Evolutionary conservation across 495 filamentous ascomycete species (phyloP), one percentile per base, ranked within the genome.

Genomic region (Amphirosellinia nigrospora): DNA sequence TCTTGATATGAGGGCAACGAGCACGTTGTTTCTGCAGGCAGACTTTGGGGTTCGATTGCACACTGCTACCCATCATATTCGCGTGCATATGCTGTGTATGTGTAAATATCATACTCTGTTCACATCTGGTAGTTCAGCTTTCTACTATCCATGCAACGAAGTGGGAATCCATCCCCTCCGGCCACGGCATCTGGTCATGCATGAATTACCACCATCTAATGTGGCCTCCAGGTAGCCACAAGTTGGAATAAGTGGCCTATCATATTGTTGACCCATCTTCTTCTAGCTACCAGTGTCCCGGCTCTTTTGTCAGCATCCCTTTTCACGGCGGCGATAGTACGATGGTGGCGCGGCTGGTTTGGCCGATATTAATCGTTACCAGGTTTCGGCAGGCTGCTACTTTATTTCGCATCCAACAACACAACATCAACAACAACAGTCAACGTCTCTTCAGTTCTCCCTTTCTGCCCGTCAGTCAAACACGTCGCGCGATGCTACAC

Each of bases 21-120:
- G 60, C 68, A 70, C 60, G 68, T 64, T 69, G 45, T 69, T 64
- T 62, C 46, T 70, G 58, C 67, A 69, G 59, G 48, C 38, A 26
- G 21, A 69, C 26, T 50, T 56, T 69, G 58, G 66, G 66, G 43
- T 65, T 65, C 8, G 43, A 43, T 64, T 36, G 43, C 41, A 43
- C 63, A 65, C 50, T 69, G 66, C 32, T 46, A 62, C 66, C 43
- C 28, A 48, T 50, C 66, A 63, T 69, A 19, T 43, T 38, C 38
- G 13, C 50, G 30, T 66, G 30, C 63, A 66, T 66, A 39, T 66
- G 19, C 38, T 45, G 36, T 53, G 39, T 41, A 58, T 26, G 45
- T 55, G 21, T 66, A 55, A 52, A 64, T 32, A 64, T 64, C 30
- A 16, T 64, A 15, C 34, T 34, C 13, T 34, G 26, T n/a, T 48